Percentiles rank a stretch among this genome's conserved stretches.
phyloP scores from a whole-genome alignment of 2,329 filamentous ascomycete species.

The Pyrenochaeta sp. region DNA sequence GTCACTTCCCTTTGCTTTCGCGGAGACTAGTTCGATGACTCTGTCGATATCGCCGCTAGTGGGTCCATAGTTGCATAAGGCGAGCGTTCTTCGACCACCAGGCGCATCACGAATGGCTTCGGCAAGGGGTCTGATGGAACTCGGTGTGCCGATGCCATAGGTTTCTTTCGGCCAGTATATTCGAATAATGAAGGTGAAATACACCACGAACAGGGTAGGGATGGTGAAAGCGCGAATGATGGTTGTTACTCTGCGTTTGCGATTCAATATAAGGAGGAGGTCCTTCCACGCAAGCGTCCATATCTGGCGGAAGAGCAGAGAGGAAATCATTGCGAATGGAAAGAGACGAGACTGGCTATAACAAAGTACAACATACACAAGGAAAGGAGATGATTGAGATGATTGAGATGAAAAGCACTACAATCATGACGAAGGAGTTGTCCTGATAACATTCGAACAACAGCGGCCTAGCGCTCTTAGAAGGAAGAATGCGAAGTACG shows the following conservation, averaged over 20 bases:
- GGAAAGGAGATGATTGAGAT: background rate
- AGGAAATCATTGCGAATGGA: constrained; percentile 10
- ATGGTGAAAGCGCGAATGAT: constrained; percentile 61
- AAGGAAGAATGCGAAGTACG: constrained; percentile 14
- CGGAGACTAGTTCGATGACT: constrained; percentile 70
- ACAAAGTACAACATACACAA: background rate
- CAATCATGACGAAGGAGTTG: background rate
- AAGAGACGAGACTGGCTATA: background rate
- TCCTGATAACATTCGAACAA: background rate
- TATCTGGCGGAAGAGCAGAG: constrained; percentile 56
- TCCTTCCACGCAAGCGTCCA: constrained; percentile 64
- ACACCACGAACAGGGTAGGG: constrained; percentile 56
- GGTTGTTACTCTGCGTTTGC: constrained; percentile 59
- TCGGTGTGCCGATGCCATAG: constrained; percentile 72
- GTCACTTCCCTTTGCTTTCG: constrained; percentile 59
- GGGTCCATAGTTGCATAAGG: constrained; percentile 76
- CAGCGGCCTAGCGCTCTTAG: background rate
- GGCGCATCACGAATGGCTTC: constrained; percentile 67
- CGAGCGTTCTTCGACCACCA: constrained; percentile 70
- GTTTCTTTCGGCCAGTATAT: constrained; percentile 75
- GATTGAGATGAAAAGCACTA: background rate
- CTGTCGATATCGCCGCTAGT: constrained; percentile 73
- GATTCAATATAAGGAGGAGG: constrained; percentile 58
- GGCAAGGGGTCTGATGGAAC: constrained; percentile 67
- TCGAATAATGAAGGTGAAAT: constrained; percentile 60